Conservation (phyloP, 768 basidiomycete species). For the Leccinum subtestaceum region DNA sequence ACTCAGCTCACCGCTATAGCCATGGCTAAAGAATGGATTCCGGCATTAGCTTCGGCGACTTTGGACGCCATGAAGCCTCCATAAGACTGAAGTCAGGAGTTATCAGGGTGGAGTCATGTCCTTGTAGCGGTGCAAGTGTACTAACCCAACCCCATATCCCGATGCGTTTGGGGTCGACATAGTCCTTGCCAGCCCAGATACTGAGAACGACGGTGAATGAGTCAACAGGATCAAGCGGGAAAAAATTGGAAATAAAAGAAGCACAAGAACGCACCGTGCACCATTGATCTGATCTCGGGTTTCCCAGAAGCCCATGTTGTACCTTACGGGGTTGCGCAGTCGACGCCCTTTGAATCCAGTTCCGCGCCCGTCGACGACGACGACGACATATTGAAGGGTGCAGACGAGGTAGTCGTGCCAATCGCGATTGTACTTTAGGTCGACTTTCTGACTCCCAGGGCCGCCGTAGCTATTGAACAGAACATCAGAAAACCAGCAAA, state of each 20-base stretch:
- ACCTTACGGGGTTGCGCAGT: conserved; percentile 84
- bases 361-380: conserved; percentile 89
- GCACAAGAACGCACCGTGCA: conserved; percentile 54
- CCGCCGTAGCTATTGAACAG: conserved; percentile 73
- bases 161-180: conserved; percentile 84
- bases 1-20: conserved; percentile 70
- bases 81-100: conserved; percentile 60
- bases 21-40: conserved; percentile 88
- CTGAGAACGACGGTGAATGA: conserved; percentile 33
- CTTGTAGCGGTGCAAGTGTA: conserved; percentile 3
- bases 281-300: conserved; percentile 86
- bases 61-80: conserved; percentile 97
- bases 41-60: conserved; percentile 85
- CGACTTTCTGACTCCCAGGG: conserved; percentile 78
- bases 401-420: conserved; percentile 90
- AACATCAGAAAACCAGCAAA: conserved; percentile 6
- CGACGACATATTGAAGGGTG: conserved; percentile 78
- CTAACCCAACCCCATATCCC: conserved; percentile 98
- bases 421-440: conserved; percentile 62
- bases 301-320: conserved; percentile 87
- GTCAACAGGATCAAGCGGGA: neutral
- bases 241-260: conserved; percentile 3
- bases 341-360: conserved; percentile 88
- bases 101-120: conserved; percentile 1
- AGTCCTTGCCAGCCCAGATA: conserved; percentile 76